Evolutionary conservation across 2,329 filamentous ascomycete genomes (phyloP), one percentile per base, ranked within the genome.

Genomic region (Colletotrichum incanum): DNA sequence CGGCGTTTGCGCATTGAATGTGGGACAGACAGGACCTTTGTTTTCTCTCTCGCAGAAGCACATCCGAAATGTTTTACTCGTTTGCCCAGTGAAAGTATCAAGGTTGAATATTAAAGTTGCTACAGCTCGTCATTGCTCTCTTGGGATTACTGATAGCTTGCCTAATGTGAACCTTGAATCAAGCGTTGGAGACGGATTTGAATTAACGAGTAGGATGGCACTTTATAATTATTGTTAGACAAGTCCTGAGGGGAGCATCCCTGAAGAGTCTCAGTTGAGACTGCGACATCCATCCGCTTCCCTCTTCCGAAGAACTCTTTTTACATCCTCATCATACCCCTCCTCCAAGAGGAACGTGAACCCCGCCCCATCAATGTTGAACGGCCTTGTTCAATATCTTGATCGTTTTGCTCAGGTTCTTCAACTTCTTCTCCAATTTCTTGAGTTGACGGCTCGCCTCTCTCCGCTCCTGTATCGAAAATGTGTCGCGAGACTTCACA

Each of bases 381-480:
- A 41, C 8, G 37, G 50, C 49, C 31, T 59, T 39, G 18, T 23
- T 39, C 26, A 69, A 37, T 23, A 52, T 54, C 65, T 63, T 72
- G 20, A 58, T 34, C 14, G 56, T 56, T 34, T 58, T 69, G 23
- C 59, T 23, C 43, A 65, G 45, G 28, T 31, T 55, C 37, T 45
- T 37, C 49, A 64, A 20, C 26, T 45, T 52, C 39, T 55, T 55
- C 20, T 49, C 54, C 39, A 65, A 28, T 47, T 72, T 45, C 28
- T 49, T 37, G 18, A 72, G 39, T n/a, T 55, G 28, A 18, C 34
- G 45, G 16, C 37, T 28, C 52, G 52, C 41, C 18, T 58, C n/a
- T 20, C 49, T 28, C 34, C 50, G 26, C 26, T 64, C 26, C 23
- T 31, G n/a, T 39, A 37, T 2, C 37, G 37, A 31, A 28, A 55